Percentiles rank a stretch among this genome's conserved stretches.
Evolutionary conservation across 1,284 basidiomycete genomes (phyloP).

Genomic region (Gomphus sp.): DNA sequence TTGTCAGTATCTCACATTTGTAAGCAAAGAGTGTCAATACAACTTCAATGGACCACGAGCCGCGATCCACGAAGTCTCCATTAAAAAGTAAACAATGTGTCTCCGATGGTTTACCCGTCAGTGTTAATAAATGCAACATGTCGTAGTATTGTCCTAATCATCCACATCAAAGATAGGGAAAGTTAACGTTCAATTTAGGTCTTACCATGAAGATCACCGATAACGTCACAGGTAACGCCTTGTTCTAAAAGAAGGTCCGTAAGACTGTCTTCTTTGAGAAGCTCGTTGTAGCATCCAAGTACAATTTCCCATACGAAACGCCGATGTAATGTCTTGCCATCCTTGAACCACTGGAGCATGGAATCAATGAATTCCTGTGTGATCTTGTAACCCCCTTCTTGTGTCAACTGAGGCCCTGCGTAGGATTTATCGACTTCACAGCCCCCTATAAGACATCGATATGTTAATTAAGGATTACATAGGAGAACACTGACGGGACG

Average conservation of each 20-base stretch:
- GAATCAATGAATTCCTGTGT: constrained; percentile 71
- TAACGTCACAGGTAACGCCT: constrained; percentile 81
- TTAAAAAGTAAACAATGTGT: constrained; percentile 88
- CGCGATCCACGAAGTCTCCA: constrained; percentile 95
- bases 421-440: constrained; percentile 68
- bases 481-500: background rate
- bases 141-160: constrained; percentile 86
- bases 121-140: constrained; percentile 76
- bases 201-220: constrained; percentile 85
- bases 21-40: constrained; percentile 91
- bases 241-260: constrained; percentile 74
- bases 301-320: constrained; percentile 95
- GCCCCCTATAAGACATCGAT: constrained; percentile 38
- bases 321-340: constrained; percentile 79
- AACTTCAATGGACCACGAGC: constrained; percentile 96
- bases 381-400: constrained; percentile 61
- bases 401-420: constrained; percentile 53
- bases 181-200: constrained; percentile 6
- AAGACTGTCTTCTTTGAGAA: constrained; percentile 74
- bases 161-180: background rate
- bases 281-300: constrained; percentile 73
- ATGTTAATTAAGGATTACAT: background rate
- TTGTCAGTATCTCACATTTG: constrained; percentile 60
- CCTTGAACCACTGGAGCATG: constrained; percentile 92
- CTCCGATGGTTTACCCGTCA: constrained; percentile 79